Base-by-base conservation (phyloP, 2,329 filamentous ascomycete genomes). In the Stagonosporopsis rhizophila region DNA sequence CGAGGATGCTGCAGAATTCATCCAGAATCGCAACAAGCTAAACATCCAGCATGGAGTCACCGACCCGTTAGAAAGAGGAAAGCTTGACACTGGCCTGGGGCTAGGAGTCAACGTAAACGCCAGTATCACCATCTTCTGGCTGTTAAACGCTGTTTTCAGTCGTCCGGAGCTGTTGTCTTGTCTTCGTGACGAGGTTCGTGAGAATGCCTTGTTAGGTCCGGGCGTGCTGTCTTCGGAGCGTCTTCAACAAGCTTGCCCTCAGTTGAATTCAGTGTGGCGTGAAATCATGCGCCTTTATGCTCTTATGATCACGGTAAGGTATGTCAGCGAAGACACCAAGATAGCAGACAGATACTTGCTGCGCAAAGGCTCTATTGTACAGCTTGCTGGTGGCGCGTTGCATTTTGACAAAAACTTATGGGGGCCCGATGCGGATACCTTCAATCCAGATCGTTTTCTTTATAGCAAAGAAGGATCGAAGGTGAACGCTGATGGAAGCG, bases 41-140 rank as follows among this genome's bases (percentile, higher is more conserved):
- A 14, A 34, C 30, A 9, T 34, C 4, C 30, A 34, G 30, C 30
- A 34, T n/a, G 30, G 30, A 14, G 15, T 34, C 30, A 15, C 11
- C 15, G 30, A 34, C 15, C 12, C 11, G 6, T 5, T 34, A n/a
- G 30, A 34, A 15, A 1, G 30, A 34, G 30, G 30, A 34, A 34
- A 34, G 15, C 30, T 34, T n/a, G 30, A 34, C 75, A 73, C 64
- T 9, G 58, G 39, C 4, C 54, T 74, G 11, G 50, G 55, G 7
- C 58, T 80, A 9, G 80, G 67, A 0, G 58, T 78, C 19, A 65
- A 80, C 1, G 71, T 73, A 35, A 82, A 83, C 60, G 78, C 79
- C 0, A 68, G 75, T 4, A 78, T 79, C 0, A 73, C 79, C 0
- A 63, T 67, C 0, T 83, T 81, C 67, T 83, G 81, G 81, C 52